Base-by-base conservation (phyloP, 1,139 yeast species). In the Pichia sp. region DNA sequence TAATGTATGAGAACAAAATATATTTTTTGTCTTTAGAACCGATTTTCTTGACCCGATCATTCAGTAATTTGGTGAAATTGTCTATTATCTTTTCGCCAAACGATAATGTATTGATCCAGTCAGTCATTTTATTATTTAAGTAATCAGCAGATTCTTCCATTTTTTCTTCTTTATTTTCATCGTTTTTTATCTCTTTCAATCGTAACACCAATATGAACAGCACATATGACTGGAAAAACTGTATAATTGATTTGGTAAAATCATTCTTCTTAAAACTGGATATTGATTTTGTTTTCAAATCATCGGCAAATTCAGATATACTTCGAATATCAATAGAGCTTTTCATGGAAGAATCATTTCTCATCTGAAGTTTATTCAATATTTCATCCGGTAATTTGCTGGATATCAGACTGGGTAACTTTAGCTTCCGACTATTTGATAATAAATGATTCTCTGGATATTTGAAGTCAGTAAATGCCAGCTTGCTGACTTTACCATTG, bases 91-190 rank as follows among this genome's bases (percentile, higher is more conserved):
- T 45, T 7, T 36, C 40, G 1, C 51, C 49, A 38, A 45, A 47
- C 6, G 33, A 9, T 6, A 45, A 41, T 26, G 43, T 37, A 11
- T 33, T 37, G 4, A 28, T 45, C 57, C 59, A 55, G 36, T 53
- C 54, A 36, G 45, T 52, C 32, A 52, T 52, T 39, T 46, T 51
- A 4, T 41, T 37, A 4, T 38, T 29, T 9, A 42, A 3, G 28
- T 27, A 39, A 9, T 41, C 38, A 7, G 28, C 32, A 3, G 16
- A 5, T n/a, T 31, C 29, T 6, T 27, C 11, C 10, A 37, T 29
- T 3, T 37, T 36, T 9, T 5, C 8, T 4, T 16, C 5, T 26
- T 28, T 5, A 9, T 33, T 33, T 4, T 32, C 16, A 37, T 40
- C 43, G 16, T 10, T 26, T 11, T 36, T 33, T 26, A 7, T 29